These are phyloP conservation scores for Xylariaceae sp. DNA, from an alignment of 2,329 filamentous ascomycete genomes.

Conservation along the genomic window DNA sequence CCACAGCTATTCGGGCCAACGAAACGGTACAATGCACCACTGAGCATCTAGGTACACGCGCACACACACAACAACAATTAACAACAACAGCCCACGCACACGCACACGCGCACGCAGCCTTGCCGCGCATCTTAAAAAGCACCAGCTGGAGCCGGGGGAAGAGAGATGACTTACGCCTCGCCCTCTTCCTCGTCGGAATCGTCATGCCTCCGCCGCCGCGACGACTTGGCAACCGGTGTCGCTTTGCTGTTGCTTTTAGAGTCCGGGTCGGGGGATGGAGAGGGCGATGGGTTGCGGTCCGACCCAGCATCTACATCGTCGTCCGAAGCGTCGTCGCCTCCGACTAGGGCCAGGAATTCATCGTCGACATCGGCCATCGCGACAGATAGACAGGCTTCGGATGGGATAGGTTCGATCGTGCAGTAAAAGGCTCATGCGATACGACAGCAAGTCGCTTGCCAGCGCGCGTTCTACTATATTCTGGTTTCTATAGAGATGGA, in stretches of 20 bases:
- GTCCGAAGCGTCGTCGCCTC: constrained; percentile 63
- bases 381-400: too few relatives aligned
- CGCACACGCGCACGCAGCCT: too few relatives aligned
- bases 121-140: not conserved
- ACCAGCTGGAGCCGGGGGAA: not conserved
- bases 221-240: constrained; percentile 39
- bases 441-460: too few relatives aligned
- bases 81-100: too few relatives aligned
- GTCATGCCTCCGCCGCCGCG: constrained; percentile 49
- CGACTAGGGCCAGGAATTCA: constrained; percentile 88
- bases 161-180: constrained; percentile 65
- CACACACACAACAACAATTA: too few relatives aligned
- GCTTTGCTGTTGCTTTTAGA: constrained; percentile 32
- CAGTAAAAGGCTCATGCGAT: too few relatives aligned
- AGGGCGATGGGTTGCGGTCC: constrained; percentile 51
- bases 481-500: too few relatives aligned
- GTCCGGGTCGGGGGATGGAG: constrained; percentile 46
- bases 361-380: constrained; percentile 88
- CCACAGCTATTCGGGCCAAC: too few relatives aligned
- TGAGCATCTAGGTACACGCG: too few relatives aligned
- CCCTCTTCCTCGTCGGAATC: constrained; percentile 72
- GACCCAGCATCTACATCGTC: constrained; percentile 45
- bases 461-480: too few relatives aligned
- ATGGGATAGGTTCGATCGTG: too few relatives aligned
- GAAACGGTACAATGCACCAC: too few relatives aligned